Base-by-base conservation (phyloP, 371 early-diverging fungal species). In the Mucor saturninus region DNA sequence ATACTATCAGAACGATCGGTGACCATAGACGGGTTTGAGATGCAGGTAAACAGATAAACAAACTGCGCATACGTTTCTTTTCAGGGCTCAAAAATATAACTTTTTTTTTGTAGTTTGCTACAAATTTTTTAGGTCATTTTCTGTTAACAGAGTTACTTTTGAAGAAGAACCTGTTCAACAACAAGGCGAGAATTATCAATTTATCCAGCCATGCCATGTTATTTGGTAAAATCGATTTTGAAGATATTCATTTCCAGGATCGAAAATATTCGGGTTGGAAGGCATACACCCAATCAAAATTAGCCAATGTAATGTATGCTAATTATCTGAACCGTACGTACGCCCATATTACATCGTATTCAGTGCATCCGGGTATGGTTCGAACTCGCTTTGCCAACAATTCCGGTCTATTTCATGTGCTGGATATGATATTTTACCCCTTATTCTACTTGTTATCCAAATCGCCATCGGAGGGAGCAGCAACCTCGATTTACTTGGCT, bases 61-160 rank as follows among this genome's bases (percentile, higher is more conserved):
- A 21, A 21, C 21, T 21, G 21, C 21, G 21, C 21, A 21, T 21
- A 21, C 21, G 21, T 21, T 21, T 21, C 21, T 21, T 21, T 21
- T 21, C 21, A 21, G 21, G 21, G 21, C 21, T 21, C 21, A 21
- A 21, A 21, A 21, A 21, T 21, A 21, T 21, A 21, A 21, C 21
- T 21, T 21, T 21, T 21, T 35, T 10, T 9, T 35, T 43, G 14
- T 55, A 69, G 69, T 79, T 81, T 56, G 89, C 81, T 0, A 79
- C 83, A 43, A 93, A 93, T 73, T 90, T 92, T 59, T 61, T 92
- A 28, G 91, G 86, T 6, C 89, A 85, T 53, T 87, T 86, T 61
- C 53, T 67, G 32, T 64, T 71, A 6, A 67, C 72, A 14, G 64
- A 67, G 29, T 30, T 61, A 13, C 29, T 71, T 8, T 40, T 71